Base-by-base conservation (phyloP, 2,329 filamentous ascomycete species). In the Ambrosiella beaveri region DNA sequence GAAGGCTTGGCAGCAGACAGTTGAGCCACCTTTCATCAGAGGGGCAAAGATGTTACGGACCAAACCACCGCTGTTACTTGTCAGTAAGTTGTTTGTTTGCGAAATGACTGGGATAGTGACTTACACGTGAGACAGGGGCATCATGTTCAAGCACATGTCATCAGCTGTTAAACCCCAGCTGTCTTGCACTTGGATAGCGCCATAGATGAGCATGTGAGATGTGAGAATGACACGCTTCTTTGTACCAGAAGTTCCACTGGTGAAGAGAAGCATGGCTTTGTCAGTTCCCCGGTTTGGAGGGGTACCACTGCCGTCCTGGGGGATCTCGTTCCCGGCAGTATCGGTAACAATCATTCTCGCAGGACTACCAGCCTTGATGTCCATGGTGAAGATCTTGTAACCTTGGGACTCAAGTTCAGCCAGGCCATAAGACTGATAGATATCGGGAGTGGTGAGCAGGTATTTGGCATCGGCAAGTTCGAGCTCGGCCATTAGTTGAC, bases 171-270 rank as follows among this genome's bases (percentile, higher is more conserved):
- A 64, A 1, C 72, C 74, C 74, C 76, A 79, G 0, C 75, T 78
- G 15, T 76, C 71, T 36, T 78, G 73, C 4, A 79, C 75, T 59
- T 75, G 75, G 1, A 72, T 69, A 2, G 77, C 72, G 1, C 77
- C 76, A 7, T 71, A 68, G 7, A 79, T 66, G 55, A 80, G 72
- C 2, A 75, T 74, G 60, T 76, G 73, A 0, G 72, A 67, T 1
- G 72, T 74, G 35, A 79, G 69, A 0, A 77, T 77, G 1, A 80
- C 77, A 2, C 79, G 68, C 65, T 80, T 80, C 65, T 78, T 80
- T n/a, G 71, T 78, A 1, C 77, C 78, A 15, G 73, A 77, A 0
- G 77, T 80, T 15, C 78, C 78, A 59, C 75, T 78, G 0, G 77
- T 81, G 64, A 80, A 79, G 1, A 80, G 69, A 51, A 80, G 69